A percentile compares a stretch with the other conserved stretches of the same genome.
These are phyloP conservation scores for Aspergillus fischeri DNA, from an alignment of 2,329 filamentous ascomycete genomes.

Conservation along the genomic window DNA sequence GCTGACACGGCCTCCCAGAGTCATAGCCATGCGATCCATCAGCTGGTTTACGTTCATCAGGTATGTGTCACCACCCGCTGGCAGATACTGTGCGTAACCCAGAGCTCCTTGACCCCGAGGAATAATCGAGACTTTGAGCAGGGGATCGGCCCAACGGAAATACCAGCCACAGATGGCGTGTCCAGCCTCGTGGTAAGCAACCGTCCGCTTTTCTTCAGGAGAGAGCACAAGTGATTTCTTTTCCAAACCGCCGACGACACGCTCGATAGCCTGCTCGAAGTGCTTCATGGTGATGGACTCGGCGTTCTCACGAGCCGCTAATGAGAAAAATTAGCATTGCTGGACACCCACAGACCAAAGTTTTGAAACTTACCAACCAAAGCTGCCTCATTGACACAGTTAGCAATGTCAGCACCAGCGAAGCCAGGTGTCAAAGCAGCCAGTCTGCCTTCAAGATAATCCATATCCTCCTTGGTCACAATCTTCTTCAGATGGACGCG, in stretches of 20 bases:
- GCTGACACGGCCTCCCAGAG: conserved; percentile 86
- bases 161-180: conserved; percentile 99
- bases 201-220: conserved; percentile 89
- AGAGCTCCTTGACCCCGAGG: conserved; percentile 89
- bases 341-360: background rate
- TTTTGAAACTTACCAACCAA: conserved; percentile 69
- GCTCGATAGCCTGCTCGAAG: conserved; percentile 96
- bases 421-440: conserved; percentile 93
- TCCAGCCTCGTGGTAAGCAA: conserved; percentile 96
- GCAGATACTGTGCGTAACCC: conserved; percentile 97
- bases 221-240: conserved; percentile 94
- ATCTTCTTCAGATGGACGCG: conserved; percentile 92
- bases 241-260: conserved; percentile 92
- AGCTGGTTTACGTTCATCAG: conserved; percentile 93
- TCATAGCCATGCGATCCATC: conserved; percentile 99
- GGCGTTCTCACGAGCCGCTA: conserved; percentile 79
- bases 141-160: conserved; percentile 90
- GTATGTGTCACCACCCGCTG: conserved; percentile 76
- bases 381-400: conserved; percentile 96
- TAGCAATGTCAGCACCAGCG: conserved; percentile 95
- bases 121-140: conserved; percentile 98
- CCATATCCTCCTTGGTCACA: conserved; percentile 83
- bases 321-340: conserved; percentile 37
- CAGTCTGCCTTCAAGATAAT: conserved; percentile 81
- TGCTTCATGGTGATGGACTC: conserved; percentile 79